These are phyloP conservation scores for Yarrowia sp. DNA, from an alignment of 805 yeast species.

Conservation along the genomic window DNA sequence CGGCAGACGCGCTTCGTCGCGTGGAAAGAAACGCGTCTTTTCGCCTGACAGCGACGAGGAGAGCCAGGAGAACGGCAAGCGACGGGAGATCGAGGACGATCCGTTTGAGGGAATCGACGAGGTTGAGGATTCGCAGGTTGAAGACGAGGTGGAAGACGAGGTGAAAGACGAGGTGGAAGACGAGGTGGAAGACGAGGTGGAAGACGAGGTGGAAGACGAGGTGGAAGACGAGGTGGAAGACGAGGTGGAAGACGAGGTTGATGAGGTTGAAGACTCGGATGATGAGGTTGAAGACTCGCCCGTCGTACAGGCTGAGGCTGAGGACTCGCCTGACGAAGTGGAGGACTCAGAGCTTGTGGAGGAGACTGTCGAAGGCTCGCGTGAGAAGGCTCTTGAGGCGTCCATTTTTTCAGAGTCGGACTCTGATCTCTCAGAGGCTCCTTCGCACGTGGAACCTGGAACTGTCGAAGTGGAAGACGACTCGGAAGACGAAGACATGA, in stretches of 20 bases:
- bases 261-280: not conserved
- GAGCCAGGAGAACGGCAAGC: too few species aligned
- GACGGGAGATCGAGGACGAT: too few species aligned
- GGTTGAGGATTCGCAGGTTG: too few species aligned
- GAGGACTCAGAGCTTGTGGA: not conserved
- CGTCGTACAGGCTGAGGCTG: not conserved
- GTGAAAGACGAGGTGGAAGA: too few species aligned
- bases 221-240: not conserved
- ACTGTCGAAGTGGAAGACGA: not conserved
- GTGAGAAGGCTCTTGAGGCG: not conserved
- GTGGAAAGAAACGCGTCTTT: not conserved
- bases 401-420: not conserved
- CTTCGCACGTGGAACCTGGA: not conserved
- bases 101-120: too few species aligned
- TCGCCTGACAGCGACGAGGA: too few species aligned
- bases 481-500: not conserved
- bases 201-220: too few species aligned
- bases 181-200: too few species aligned
- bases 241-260: not conserved
- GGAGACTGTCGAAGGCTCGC: not conserved
- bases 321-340: not conserved
- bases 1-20: too few species aligned
- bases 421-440: not conserved
- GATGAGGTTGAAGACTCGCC: too few species aligned
- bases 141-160: too few species aligned